These are phyloP conservation scores for Mycena galericulata DNA, from an alignment of 768 basidiomycete genomes.

Conservation along the genomic window DNA sequence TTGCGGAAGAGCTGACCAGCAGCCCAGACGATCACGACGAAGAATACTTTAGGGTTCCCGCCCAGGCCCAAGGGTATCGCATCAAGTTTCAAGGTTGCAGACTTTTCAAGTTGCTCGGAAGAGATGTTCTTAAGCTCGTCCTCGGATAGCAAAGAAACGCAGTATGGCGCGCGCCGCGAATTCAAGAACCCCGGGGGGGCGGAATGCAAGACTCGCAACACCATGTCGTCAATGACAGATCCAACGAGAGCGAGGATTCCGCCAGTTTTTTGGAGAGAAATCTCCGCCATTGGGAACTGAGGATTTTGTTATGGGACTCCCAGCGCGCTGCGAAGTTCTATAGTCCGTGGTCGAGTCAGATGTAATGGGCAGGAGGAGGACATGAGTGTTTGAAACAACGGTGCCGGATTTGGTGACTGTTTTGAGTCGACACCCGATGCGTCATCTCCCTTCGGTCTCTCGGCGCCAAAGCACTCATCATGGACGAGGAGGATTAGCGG, in stretches of 20 bases:
- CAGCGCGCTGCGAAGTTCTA: not conserved
- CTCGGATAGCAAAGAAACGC: constrained; percentile 13
- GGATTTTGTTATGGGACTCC: not conserved
- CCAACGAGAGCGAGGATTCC: constrained; percentile 19
- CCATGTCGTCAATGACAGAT: constrained; percentile 23
- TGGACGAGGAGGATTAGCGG: no score
- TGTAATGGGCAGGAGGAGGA: no score
- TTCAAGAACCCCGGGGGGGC: constrained; percentile 3
- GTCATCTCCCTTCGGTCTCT: no score
- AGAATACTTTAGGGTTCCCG: constrained; percentile 52
- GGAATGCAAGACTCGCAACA: not conserved
- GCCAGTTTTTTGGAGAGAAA: constrained; percentile 8
- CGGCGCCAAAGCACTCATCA: no score
- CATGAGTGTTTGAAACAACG: no score
- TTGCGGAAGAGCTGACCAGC: constrained; percentile 64
- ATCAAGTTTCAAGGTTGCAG: constrained; percentile 12
- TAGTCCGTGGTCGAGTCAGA: not conserved
- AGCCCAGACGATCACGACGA: constrained; percentile 67
- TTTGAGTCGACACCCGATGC: no score
- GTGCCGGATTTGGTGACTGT: no score
- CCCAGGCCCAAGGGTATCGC: constrained; percentile 53
- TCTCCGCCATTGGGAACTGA: no score
- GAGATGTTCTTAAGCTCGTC: constrained; percentile 26
- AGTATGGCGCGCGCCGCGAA: not conserved
- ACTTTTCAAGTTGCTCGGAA: constrained; percentile 29